Conservation (phyloP, 2,329 filamentous ascomycete genomes). For the Mariannaea sp. region DNA sequence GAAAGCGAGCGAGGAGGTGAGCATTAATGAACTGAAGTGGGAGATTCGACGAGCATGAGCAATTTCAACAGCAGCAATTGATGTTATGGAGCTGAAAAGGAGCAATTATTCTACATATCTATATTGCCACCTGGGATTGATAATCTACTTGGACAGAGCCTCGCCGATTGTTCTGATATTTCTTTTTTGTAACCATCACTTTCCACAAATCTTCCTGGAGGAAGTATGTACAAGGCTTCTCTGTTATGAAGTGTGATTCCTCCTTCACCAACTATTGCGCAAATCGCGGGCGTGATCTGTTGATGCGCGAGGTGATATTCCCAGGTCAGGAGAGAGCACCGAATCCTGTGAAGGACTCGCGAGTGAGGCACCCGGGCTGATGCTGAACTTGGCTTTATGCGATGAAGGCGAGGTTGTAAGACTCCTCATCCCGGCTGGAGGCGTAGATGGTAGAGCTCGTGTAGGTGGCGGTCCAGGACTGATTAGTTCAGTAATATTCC, state of each 20-base stretch:
- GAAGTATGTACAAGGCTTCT: too few relatives aligned
- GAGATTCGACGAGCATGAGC: conserved; percentile 73
- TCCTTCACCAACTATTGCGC: conserved; percentile 43
- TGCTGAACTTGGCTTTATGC: conserved; percentile 6
- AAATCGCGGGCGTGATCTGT: conserved; percentile 39
- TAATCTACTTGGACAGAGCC: neutral
- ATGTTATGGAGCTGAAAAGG: neutral
- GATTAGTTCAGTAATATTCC: conserved; percentile 30
- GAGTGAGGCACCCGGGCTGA: conserved; percentile 21
- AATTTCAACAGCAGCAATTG: neutral
- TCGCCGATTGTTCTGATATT: neutral
- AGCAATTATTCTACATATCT: neutral
- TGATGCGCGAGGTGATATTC: conserved; percentile 40
- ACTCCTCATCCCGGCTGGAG: conserved; percentile 20
- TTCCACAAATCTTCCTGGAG: neutral
- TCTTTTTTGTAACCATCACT: neutral
- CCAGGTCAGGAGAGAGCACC: conserved; percentile 31
- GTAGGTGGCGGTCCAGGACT: conserved; percentile 52
- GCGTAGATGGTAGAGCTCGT: conserved; percentile 44
- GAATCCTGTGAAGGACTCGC: conserved; percentile 23
- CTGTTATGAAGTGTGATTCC: too few relatives aligned
- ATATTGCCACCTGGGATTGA: neutral
- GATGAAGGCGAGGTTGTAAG: conserved; percentile 21
- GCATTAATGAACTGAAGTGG: conserved; percentile 88
- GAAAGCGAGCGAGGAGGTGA: conserved; percentile 88